A percentile compares a stretch with the other conserved stretches of the same genome.
Evolutionary conservation across 225 moss, liverwort and hornwort genomes (phyloP).

Genomic region (Polytrichum formosum): DNA sequence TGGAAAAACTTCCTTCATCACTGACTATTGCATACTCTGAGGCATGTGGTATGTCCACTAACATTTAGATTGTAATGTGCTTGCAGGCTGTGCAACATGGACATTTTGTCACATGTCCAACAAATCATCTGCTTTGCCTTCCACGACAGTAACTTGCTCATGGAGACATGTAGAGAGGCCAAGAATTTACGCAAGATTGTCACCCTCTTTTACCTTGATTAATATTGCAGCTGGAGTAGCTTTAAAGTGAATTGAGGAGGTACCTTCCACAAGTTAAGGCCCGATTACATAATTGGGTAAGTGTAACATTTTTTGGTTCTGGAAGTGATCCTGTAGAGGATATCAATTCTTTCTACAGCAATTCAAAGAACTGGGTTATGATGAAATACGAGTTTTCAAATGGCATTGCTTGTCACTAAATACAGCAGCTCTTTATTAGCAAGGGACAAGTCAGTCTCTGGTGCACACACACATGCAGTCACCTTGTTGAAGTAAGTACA

Average conservation of each 20-base stretch:
- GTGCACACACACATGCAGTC: too few species aligned
- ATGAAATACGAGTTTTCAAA: slow-evolving; percentile 21
- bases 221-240: slow-evolving; percentile 9
- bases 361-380: slow-evolving; percentile 18
- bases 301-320: slow-evolving; percentile 29
- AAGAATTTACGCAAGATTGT: slow-evolving; percentile 96
- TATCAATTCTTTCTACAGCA: slow-evolving; percentile 39
- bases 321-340: slow-evolving; percentile 9
- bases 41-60: slow-evolving; percentile 3
- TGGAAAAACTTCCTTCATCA: too few species aligned
- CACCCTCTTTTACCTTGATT: slow-evolving; percentile 96
- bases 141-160: slow-evolving; percentile 97
- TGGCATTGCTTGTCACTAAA: slow-evolving; percentile 14
- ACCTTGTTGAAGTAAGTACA: too few species aligned
- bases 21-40: too few species aligned
- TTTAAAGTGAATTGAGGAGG: slow-evolving; percentile 25
- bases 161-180: slow-evolving; percentile 99
- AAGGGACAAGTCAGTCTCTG: too few species aligned
- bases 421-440: too few species aligned
- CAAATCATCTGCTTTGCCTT: slow-evolving; percentile 99
- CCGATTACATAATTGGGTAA: slow-evolving; percentile 36
- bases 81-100: slow-evolving; percentile 98
- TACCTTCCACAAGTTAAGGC: slow-evolving; percentile 26
- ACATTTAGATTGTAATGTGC: slow-evolving; percentile 7
- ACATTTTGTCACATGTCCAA: slow-evolving; percentile 99